Conservation (phyloP, 2,329 filamentous ascomycete genomes). For the Stagonosporopsis chrysanthemi region DNA sequence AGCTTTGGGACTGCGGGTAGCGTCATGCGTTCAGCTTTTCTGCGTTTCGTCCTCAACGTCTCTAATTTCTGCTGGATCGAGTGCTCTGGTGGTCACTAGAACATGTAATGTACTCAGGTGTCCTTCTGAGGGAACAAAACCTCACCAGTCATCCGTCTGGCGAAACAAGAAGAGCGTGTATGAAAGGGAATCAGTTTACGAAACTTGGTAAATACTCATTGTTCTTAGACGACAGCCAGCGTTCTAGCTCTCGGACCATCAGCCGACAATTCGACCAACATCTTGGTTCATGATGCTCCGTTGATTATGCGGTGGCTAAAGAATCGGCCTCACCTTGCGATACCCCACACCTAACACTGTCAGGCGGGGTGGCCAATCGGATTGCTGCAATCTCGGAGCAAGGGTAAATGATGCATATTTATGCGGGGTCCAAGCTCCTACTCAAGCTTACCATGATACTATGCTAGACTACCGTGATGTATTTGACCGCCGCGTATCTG, state of each 20-base stretch:
- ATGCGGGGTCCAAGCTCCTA: conserved; percentile 2
- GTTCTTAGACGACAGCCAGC: background rate
- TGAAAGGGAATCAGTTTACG: too few relatives aligned
- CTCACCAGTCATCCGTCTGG: too few relatives aligned
- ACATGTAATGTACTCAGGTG: background rate
- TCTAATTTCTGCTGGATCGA: background rate
- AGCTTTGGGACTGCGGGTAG: background rate
- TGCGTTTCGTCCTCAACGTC: background rate
- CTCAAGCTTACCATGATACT: background rate
- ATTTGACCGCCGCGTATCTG: background rate
- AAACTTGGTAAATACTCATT: too few relatives aligned
- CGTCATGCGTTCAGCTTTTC: background rate
- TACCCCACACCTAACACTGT: conserved; percentile 2
- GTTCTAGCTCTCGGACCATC: background rate
- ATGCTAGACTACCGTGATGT: background rate
- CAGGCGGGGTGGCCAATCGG: conserved; percentile 1
- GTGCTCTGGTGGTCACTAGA: too few relatives aligned
- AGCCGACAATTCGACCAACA: background rate
- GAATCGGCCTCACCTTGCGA: background rate
- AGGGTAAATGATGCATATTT: conserved; percentile 10
- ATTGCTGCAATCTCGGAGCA: background rate
- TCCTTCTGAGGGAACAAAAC: background rate
- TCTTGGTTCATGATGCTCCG: background rate
- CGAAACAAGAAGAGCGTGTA: too few relatives aligned
- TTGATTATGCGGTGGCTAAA: conserved; percentile 6